These are phyloP conservation scores for Penicillium expansum DNA, from an alignment of 2,329 filamentous ascomycete genomes.

Conservation along the genomic window DNA sequence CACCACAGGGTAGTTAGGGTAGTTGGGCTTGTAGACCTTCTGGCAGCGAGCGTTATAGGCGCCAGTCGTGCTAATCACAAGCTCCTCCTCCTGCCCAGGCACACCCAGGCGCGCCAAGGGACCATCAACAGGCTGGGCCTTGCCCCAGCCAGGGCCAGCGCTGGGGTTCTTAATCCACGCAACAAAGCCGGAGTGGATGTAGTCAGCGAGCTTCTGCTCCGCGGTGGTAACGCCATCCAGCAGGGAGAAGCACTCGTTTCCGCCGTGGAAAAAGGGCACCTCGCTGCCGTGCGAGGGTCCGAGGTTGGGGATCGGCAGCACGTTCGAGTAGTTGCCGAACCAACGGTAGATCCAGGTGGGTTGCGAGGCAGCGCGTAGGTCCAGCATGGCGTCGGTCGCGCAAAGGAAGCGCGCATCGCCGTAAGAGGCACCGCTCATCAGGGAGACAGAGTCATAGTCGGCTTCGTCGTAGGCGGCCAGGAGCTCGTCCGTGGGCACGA, in stretches of 20 bases:
- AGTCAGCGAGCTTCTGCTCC: neutral
- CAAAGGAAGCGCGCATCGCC: neutral
- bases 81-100: neutral
- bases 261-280: neutral
- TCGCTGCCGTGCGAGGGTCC: neutral
- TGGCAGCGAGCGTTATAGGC: neutral
- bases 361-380: neutral
- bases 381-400: neutral
- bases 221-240: neutral
- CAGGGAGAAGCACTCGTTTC: neutral
- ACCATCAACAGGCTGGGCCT: neutral
- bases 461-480: neutral
- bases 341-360: neutral
- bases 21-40: neutral
- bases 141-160: neutral
- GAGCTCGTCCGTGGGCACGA: neutral
- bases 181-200: neutral
- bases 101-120: neutral
- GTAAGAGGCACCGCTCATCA: neutral
- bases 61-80: neutral
- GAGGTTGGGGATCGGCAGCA: neutral
- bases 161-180: neutral
- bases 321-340: neutral
- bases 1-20: neutral
- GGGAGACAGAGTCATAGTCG: neutral